Conservation (phyloP, 768 basidiomycete species). For the Mycena venus region DNA sequence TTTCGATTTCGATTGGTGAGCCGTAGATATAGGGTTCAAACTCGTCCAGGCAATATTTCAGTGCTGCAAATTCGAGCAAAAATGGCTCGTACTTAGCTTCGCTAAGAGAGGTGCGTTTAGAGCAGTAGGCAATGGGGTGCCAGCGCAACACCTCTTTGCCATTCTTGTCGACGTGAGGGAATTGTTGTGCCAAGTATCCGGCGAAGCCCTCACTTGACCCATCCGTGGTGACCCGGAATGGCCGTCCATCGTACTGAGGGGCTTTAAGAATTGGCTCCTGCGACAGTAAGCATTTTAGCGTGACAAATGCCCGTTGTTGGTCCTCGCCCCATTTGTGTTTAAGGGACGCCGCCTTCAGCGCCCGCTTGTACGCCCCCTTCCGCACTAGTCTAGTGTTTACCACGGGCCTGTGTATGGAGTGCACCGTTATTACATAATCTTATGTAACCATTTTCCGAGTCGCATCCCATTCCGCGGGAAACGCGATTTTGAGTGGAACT, state of each 20-base stretch:
- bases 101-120: slow-evolving; percentile 52
- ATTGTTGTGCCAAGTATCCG: slow-evolving; percentile 40
- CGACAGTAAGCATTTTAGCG: slow-evolving; percentile 39
- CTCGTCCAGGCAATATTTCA: too few relatives aligned
- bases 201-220: slow-evolving; percentile 45
- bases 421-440: too few relatives aligned
- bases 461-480: too few relatives aligned
- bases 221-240: slow-evolving; percentile 46
- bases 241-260: slow-evolving; percentile 40
- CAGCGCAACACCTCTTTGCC: slow-evolving; percentile 24
- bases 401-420: too few relatives aligned
- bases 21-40: too few relatives aligned
- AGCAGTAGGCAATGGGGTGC: slow-evolving; percentile 48
- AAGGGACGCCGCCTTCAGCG: slow-evolving; percentile 37
- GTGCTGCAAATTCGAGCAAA: too few relatives aligned
- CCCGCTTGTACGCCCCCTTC: slow-evolving; percentile 40
- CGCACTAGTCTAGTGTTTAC: too few relatives aligned
- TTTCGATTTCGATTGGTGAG: too few relatives aligned
- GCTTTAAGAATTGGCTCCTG: slow-evolving; percentile 36
- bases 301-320: slow-evolving; percentile 40
- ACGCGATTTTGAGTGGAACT: too few relatives aligned
- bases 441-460: too few relatives aligned
- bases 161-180: slow-evolving; percentile 17
- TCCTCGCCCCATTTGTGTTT: slow-evolving; percentile 29
- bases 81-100: too few relatives aligned